These are phyloP conservation scores for Solanum bulbocastanum DNA, from an alignment of 257 asterid genomes.

Conservation along the genomic window DNA sequence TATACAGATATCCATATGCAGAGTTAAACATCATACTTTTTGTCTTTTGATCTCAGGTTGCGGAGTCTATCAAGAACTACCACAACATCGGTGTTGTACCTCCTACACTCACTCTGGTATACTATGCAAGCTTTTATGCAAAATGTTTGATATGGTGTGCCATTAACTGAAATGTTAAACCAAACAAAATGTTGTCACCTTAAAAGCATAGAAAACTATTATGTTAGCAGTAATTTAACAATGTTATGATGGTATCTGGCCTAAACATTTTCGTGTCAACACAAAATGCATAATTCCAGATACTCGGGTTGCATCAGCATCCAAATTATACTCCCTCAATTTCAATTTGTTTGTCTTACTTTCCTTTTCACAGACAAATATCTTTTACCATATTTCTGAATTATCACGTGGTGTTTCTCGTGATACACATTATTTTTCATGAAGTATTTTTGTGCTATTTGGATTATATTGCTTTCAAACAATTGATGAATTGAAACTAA, in stretches of 20 bases:
- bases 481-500: background rate
- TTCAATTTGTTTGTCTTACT: background rate
- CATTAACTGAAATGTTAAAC: background rate
- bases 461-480: background rate
- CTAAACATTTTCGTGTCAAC: background rate
- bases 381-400: background rate
- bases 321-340: background rate
- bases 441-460: background rate
- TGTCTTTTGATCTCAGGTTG: constrained; percentile 27
- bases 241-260: background rate
- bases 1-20: background rate
- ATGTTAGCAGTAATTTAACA: background rate
- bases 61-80: constrained; percentile 34
- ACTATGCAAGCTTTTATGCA: background rate
- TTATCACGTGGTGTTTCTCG: background rate
- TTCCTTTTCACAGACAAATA: background rate
- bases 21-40: background rate
- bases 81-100: constrained; percentile 35
- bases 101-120: constrained; percentile 43
- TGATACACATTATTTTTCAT: background rate
- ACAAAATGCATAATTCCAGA: background rate
- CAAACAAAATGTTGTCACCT: background rate
- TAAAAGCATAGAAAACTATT: background rate
- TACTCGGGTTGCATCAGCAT: background rate
- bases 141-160: background rate